Base-by-base conservation (phyloP, 768 basidiomycete genomes). In the Amanita thiersii region DNA sequence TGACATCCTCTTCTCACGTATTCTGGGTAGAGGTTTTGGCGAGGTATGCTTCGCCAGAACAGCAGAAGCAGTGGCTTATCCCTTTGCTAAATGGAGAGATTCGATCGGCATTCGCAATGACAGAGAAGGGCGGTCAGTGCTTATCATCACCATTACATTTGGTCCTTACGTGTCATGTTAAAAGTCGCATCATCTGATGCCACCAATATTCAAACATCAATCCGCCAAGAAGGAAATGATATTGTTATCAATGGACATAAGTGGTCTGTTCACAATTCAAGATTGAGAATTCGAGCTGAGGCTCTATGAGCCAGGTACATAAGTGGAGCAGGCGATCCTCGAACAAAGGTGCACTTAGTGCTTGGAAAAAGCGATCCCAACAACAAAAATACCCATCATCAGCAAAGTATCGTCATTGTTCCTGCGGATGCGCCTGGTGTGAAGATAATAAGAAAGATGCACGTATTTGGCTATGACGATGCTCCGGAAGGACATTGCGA, bases 401-500 rank as follows among this genome's bases (percentile, higher is more conserved):
- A 93, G 51, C 96, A 98, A 61, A 90, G 88, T 50, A 85, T 98
- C 45, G 90, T 97, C 39, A 75, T 99, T 44, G 90, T 99, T n/a
- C 92, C 94, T 6, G 74, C 86, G 6, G 77, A 89, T 56, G 56
- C 85, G 0, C 81, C 84, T 37, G 96, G 96, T 18, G 85, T 98
- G 47, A 90, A 78, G 48, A 59, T 97, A 40, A 71, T 97, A 47
- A 79, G 96, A n/a, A 85, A 89, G 8, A 90, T 98, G 88, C 71
- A 75, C 32, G 90, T 97, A 29, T 85, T 96, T 51, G 91, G 92
- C 5, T 94, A 90, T 52, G 90, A 93, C 52, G 91, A 93, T 57
- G 92, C 93, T 4, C 90, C 92, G 0, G 92, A 96, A 58, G 96
- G 96, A 0, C 96, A 99, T 56, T 96, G 83, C 53, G 96, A 99